Evolutionary conservation across 306 rosid genomes (phyloP), one percentile per base, ranked within the genome.

Genomic region (Macrotyloma uniflorum): DNA sequence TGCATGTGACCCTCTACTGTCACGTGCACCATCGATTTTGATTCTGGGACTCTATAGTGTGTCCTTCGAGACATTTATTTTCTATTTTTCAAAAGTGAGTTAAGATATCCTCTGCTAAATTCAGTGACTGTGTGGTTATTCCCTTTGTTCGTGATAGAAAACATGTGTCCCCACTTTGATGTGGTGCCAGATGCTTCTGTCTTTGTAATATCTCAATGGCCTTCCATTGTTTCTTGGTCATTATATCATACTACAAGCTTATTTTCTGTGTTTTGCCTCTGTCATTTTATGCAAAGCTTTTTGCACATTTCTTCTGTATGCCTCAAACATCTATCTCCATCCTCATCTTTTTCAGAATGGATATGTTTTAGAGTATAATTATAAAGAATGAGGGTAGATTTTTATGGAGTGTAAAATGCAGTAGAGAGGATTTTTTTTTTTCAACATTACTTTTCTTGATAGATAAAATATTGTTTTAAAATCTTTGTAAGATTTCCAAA

Each of bases 161-260:
- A 82, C 82, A 63, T 70, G 0, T 33, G 79, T 82, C 79, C 82
- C 79, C 70, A 77, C 75, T 51, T 45, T 77, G 61, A 63, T 76
- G n/a, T 64, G 63, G 35, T 75, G 38, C 35, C 49, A 45, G 80
- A 75, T 51, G 57, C 55, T 53, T 77, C 57, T 53, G 57, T 57
- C 72, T 6, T 66, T 0, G 2, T 38, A 2, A 20, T 62, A 54
- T 13, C 36, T 20, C 12, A 5, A 32, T 32, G 32, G 22, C 16
- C 50, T 12, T 61, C 20, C 42, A 55, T 32, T 1, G 5, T 11
- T 55, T 55, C 33, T 55, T 55, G 3, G 15, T 9, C 12, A 24
- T 26, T 1, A 36, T 36, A 36, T 36, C 8, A 36, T 36, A 7
- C 42, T 36, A 5, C 22, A 14, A 16, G 6, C n/a, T 63, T 32